These are phyloP conservation scores for Cyclotella baltica DNA, from an alignment of 108 stramenopile genomes.

Conservation along the genomic window DNA sequence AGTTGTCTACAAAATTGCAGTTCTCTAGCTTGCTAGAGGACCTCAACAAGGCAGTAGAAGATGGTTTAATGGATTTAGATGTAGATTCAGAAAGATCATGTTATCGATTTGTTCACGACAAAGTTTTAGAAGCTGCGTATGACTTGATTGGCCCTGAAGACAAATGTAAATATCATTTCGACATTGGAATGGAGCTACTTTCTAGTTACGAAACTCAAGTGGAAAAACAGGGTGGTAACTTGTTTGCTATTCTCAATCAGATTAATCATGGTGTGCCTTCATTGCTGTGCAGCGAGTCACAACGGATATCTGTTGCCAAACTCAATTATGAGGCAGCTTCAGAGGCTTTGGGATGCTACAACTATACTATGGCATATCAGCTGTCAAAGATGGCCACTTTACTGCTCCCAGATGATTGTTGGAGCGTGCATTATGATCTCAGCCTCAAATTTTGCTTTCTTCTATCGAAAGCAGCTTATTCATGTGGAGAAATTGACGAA, in stretches of 20 bases:
- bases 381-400: conserved; percentile 16
- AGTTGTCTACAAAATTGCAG: background rate
- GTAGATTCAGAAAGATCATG: background rate
- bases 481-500: conserved; percentile 18
- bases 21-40: background rate
- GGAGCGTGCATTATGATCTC: conserved; percentile 26
- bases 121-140: conserved; percentile 65
- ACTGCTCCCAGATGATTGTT: conserved; percentile 19
- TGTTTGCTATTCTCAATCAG: background rate
- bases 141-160: background rate
- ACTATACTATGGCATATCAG: conserved; percentile 26
- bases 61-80: conserved; percentile 38
- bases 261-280: conserved; percentile 8
- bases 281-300: background rate
- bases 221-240: background rate
- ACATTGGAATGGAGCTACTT: conserved; percentile 15
- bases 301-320: conserved; percentile 8
- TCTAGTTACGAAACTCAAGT: background rate
- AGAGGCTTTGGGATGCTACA: conserved; percentile 22
- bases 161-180: conserved; percentile 17
- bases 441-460: conserved; percentile 4
- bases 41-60: conserved; percentile 19
- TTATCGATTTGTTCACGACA: conserved; percentile 61
- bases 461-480: conserved; percentile 12
- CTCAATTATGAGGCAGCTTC: conserved; percentile 38